phyloP scores from a whole-genome alignment of 2,329 filamentous ascomycete species.

The Curvularia spicifera region DNA sequence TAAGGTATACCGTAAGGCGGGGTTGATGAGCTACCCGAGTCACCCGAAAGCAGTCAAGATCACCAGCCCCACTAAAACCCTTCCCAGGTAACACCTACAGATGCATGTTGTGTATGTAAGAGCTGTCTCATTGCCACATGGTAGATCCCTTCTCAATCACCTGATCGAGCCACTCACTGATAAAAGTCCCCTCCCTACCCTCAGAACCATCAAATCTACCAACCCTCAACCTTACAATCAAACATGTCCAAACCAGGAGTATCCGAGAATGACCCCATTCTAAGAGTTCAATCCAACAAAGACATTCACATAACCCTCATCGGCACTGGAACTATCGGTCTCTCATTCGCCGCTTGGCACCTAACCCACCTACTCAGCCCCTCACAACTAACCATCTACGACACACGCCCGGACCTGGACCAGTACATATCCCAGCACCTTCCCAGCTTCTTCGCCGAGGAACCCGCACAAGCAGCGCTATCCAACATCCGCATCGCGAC shows the following conservation, averaged over 20 bases:
- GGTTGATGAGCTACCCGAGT: conserved; percentile 21
- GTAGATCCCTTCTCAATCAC: not conserved
- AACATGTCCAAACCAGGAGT: conserved; percentile 16
- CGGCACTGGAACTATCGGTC: conserved; percentile 60
- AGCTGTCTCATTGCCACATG: conserved; percentile 7
- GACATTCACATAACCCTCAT: conserved; percentile 50
- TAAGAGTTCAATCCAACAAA: conserved; percentile 5
- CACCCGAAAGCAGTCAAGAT: conserved; percentile 23
- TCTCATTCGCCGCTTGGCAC: conserved; percentile 63
- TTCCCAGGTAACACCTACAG: not conserved
- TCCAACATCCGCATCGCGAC: conserved; percentile 45
- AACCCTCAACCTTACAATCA: conserved; percentile 1
- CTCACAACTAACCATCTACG: conserved; percentile 56
- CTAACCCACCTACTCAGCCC: conserved; percentile 52
- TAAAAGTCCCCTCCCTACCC: not conserved
- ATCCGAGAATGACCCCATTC: not conserved
- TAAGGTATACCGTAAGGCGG: conserved; percentile 25
- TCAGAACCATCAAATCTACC: not conserved
- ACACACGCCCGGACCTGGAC: conserved; percentile 57
- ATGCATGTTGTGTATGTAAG: not conserved
- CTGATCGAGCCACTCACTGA: not conserved
- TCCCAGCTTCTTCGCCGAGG: conserved; percentile 51
- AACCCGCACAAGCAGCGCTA: conserved; percentile 21
- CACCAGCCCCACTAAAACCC: conserved; percentile 3
- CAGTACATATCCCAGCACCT: conserved; percentile 54